Base-by-base conservation (phyloP, 768 basidiomycete genomes). In the Calocybe indica region DNA sequence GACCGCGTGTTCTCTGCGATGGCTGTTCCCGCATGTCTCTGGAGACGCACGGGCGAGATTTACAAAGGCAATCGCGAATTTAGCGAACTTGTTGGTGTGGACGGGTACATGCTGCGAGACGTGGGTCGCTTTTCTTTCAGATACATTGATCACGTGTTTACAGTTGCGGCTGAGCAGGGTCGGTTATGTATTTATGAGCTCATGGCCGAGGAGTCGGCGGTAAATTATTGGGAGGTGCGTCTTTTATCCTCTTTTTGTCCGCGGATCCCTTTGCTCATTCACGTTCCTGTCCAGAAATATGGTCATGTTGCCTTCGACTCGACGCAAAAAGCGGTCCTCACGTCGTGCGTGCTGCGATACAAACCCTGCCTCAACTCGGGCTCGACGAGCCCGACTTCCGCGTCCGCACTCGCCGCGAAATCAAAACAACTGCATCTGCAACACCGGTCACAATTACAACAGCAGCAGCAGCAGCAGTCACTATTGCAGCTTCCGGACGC, bases 11-110 rank as follows among this genome's bases (percentile, higher is more conserved):
- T 92, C 66, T 85, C 85, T 45, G 92, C 91, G 0, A 97, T 99
- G 86, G 93, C 92, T 32, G 92, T 98, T 3, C 95, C 95, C 0
- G 93, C 93, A 0, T 99, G 95, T 55, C 76, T 97, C 5, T 98
- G 95, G 95, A 76, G 94, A 28, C 74, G 95, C 41, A 99, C 95
- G 2, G 95, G 95, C 32, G 94, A 98, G 70, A 98, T 98, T 53
- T 98, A 97, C 74, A 98, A 98, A 65, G 94, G 88, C 38, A 99
- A 99, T 62, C 80, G 91, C 47, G 93, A 95, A 67, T 97, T 99
- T 62, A 85, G 92, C 5, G 90, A 92, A 58, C 72, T 98, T 6
- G 79, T 96, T 31, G 85, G 93, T 14, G 75, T 96, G 30, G 89
- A 92, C 48, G 87, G 89, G 35, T 82, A 82, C 51, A 85, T 88